Conservation (phyloP, 495 filamentous ascomycete genomes). For the Chaetomium tenue region DNA sequence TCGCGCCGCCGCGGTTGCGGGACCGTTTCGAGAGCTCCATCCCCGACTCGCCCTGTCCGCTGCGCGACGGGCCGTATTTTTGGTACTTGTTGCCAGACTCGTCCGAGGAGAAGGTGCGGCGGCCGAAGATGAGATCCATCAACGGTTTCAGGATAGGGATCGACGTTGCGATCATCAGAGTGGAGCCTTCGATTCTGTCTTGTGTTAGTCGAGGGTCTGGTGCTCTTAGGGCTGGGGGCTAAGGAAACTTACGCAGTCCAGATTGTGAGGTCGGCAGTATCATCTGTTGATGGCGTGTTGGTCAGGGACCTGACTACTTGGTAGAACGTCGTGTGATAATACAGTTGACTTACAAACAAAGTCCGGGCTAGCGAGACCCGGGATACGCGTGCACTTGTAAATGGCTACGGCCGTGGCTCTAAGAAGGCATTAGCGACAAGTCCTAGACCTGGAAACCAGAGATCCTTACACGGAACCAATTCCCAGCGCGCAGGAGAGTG, state of each 20-base stretch:
- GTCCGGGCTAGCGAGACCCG: slow-evolving; percentile 38
- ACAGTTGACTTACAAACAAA: slow-evolving; percentile 24
- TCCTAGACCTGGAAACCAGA: background rate
- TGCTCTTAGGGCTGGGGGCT: background rate
- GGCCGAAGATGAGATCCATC: slow-evolving; percentile 36
- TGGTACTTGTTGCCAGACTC: background rate
- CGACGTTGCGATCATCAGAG: slow-evolving; percentile 50
- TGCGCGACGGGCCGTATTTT: background rate
- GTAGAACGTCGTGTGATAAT: background rate
- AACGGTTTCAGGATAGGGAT: slow-evolving; percentile 49
- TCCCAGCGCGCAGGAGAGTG: slow-evolving; percentile 44
- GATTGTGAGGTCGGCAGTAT: slow-evolving; percentile 42
- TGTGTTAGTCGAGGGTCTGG: slow-evolving; percentile 8
- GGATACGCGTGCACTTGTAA: slow-evolving; percentile 47
- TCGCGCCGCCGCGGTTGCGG: background rate
- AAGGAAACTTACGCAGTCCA: slow-evolving; percentile 46
- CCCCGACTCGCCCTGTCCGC: background rate
- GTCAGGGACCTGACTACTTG: background rate
- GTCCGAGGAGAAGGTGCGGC: background rate
- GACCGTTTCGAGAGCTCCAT: background rate
- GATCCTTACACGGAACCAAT: slow-evolving; percentile 47
- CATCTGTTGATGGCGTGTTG: slow-evolving; percentile 1
- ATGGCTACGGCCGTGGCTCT: slow-evolving; percentile 28
- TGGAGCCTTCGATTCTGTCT: slow-evolving; percentile 47
- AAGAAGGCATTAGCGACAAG: background rate